These are phyloP conservation scores for Fusarium sublunatum DNA, from an alignment of 2,329 filamentous ascomycete species.

Conservation along the genomic window DNA sequence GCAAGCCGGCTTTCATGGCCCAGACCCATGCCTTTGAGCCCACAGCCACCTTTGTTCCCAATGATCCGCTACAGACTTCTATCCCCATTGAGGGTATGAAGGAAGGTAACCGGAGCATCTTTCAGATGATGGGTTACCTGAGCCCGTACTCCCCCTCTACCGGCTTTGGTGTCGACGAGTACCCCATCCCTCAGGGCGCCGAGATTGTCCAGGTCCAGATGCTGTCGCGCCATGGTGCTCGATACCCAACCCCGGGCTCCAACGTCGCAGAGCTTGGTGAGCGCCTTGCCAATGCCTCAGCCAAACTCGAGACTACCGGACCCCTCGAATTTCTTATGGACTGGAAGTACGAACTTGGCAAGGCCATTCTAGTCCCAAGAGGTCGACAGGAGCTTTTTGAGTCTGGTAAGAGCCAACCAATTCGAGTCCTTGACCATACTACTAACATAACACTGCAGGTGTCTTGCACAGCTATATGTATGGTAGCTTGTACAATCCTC, in stretches of 20 bases:
- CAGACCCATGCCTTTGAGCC: conserved; percentile 76
- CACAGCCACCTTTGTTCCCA: conserved; percentile 72
- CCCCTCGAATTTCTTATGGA: conserved; percentile 72
- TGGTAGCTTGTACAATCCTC: conserved; percentile 75
- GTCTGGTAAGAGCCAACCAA: conserved; percentile 55
- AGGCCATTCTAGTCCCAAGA: conserved; percentile 77
- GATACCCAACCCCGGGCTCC: conserved; percentile 74
- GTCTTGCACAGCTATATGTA: conserved; percentile 80
- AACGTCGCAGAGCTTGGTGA: conserved; percentile 66
- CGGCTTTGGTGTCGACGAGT: conserved; percentile 80
- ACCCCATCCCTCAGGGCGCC: conserved; percentile 72
- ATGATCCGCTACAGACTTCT: conserved; percentile 76
- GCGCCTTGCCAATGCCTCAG: conserved; percentile 66
- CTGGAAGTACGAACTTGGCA: conserved; percentile 76
- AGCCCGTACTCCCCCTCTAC: conserved; percentile 77
- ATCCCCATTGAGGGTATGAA: conserved; percentile 72
- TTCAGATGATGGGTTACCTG: conserved; percentile 73
- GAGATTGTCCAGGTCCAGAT: conserved; percentile 78
- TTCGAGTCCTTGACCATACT: not conserved
- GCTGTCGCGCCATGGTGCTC: conserved; percentile 77
- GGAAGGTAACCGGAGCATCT: conserved; percentile 71
- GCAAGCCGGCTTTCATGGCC: conserved; percentile 75
- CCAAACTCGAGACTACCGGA: conserved; percentile 67
- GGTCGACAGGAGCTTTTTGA: conserved; percentile 80
- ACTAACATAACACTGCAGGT: conserved; percentile 53